A percentile compares a stretch with the other conserved stretches of the same genome.
Conservation (phyloP, 768 basidiomycete species). For the Sporobolomyces roseus region DNA sequence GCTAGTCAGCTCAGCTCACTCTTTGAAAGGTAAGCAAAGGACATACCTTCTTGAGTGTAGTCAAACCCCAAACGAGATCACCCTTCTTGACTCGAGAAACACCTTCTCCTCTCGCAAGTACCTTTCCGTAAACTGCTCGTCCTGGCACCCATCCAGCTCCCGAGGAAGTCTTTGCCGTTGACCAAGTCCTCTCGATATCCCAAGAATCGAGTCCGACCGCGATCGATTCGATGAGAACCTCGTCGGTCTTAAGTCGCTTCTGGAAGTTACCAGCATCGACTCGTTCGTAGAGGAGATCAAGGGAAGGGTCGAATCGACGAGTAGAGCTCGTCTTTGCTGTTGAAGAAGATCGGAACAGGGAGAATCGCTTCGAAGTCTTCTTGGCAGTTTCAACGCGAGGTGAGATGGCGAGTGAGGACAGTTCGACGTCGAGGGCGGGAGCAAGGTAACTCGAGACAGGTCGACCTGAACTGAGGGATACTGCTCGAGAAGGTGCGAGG, state of each 20-base stretch:
- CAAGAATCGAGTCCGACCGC: constrained; percentile 44
- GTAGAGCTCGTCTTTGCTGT: not conserved
- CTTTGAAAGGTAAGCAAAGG: not conserved
- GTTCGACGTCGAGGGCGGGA: not conserved
- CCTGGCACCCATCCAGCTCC: constrained; percentile 45
- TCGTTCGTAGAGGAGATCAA: constrained; percentile 30
- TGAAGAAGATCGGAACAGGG: constrained; percentile 26
- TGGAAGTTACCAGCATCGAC: constrained; percentile 15
- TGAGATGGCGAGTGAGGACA: constrained; percentile 22
- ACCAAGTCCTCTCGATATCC: constrained; percentile 41
- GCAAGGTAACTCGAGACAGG: constrained; percentile 6
- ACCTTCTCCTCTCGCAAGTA: constrained; percentile 40
- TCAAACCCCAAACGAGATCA: constrained; percentile 45
- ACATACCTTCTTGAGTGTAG: constrained; percentile 37
- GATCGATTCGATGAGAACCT: constrained; percentile 45
- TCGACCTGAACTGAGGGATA: not conserved
- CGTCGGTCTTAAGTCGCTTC: constrained; percentile 32
- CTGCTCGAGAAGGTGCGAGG: not conserved
- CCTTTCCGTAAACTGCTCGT: constrained; percentile 44
- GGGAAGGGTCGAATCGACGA: constrained; percentile 12
- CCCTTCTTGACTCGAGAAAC: constrained; percentile 37
- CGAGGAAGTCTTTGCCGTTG: constrained; percentile 27
- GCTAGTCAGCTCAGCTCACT: not conserved
- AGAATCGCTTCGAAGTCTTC: constrained; percentile 30
- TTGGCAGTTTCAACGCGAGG: constrained; percentile 21